Evolutionary conservation across 176 grass and related monocot species (phyloP).

Genomic region (Musa acuminata): DNA sequence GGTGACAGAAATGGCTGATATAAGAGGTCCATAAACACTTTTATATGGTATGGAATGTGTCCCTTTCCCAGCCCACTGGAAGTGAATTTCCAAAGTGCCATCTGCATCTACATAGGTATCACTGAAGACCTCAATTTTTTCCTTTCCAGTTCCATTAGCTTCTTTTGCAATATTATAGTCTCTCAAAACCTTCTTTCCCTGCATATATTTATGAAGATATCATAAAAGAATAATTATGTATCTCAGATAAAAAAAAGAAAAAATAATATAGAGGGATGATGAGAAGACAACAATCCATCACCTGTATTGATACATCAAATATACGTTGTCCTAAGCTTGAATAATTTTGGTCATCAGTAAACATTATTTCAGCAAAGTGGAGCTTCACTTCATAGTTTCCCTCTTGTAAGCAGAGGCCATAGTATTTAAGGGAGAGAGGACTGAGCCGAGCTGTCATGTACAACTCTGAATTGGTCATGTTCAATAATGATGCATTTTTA

Average conservation of each 20-base stretch:
- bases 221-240: neutral
- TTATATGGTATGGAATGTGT: constrained; percentile 26
- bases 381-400: constrained; percentile 57
- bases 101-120: neutral
- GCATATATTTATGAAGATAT: neutral
- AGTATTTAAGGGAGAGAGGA: constrained; percentile 78
- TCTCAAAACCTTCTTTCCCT: constrained; percentile 60
- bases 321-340: constrained; percentile 54
- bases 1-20: constrained; percentile 27
- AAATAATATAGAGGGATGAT: constrained; percentile 1
- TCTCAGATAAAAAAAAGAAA: neutral
- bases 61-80: constrained; percentile 31
- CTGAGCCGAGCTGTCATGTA: constrained; percentile 72
- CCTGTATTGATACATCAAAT: constrained; percentile 91
- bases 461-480: constrained; percentile 41
- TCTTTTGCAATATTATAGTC: constrained; percentile 77
- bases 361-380: constrained; percentile 86
- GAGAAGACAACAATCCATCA: constrained; percentile 14
- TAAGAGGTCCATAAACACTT: constrained; percentile 31
- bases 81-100: constrained; percentile 30
- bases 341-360: constrained; percentile 70
- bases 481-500: constrained; percentile 40
- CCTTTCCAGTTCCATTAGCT: constrained; percentile 35
- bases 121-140: constrained; percentile 34
- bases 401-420: constrained; percentile 74